These are phyloP conservation scores for Aspergillus olivimuriae DNA, from an alignment of 495 filamentous ascomycete species.

Conservation along the genomic window DNA sequence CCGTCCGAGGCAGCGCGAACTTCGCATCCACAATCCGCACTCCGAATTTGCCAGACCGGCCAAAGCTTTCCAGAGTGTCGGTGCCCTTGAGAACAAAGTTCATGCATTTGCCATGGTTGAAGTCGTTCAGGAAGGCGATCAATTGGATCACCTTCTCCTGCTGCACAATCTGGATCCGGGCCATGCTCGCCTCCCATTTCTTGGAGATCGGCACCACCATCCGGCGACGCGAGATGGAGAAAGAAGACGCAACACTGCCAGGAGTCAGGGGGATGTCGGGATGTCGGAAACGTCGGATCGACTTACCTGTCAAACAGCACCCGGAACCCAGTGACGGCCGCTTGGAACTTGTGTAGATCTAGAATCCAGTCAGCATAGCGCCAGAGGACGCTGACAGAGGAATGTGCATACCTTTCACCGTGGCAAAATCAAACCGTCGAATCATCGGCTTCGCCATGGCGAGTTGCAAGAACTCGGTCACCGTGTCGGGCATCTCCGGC, in stretches of 20 bases:
- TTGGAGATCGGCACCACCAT: conserved; percentile 89
- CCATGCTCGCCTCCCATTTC: conserved; percentile 72
- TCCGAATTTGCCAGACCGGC: conserved; percentile 57
- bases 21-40: conserved; percentile 81
- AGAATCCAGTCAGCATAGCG: conserved; percentile 32
- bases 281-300: background rate
- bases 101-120: conserved; percentile 78
- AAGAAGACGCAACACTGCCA: conserved; percentile 47
- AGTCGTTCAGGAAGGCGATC: conserved; percentile 73
- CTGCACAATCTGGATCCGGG: conserved; percentile 71
- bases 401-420: conserved; percentile 29
- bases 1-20: conserved; percentile 68
- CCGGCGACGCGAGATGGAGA: conserved; percentile 75
- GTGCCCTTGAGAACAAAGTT: conserved; percentile 76
- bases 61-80: conserved; percentile 69
- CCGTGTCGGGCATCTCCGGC: conserved; percentile 47
- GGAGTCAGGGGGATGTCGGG: background rate
- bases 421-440: conserved; percentile 36
- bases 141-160: conserved; percentile 68
- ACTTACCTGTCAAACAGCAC: conserved; percentile 64
- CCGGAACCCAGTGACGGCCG: conserved; percentile 66
- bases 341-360: conserved; percentile 73
- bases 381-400: background rate
- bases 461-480: conserved; percentile 47
- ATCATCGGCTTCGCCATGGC: conserved; percentile 34